Percentiles rank a stretch among this genome's conserved stretches.
Conservation (phyloP, 2,329 filamentous ascomycete genomes). For the Mariannaea elegans region DNA sequence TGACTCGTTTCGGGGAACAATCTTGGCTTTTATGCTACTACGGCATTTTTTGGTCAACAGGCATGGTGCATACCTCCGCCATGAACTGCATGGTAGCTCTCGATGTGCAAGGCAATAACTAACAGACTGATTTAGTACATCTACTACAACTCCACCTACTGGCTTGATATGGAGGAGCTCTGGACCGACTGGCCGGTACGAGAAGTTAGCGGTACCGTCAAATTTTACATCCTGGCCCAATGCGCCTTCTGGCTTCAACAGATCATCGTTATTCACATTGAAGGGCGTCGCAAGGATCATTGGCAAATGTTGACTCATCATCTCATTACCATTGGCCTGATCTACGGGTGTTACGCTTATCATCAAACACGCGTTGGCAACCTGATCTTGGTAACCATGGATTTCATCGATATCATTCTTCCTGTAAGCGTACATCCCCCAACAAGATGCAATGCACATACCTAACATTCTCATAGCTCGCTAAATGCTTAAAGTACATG, state of each 20-base stretch:
- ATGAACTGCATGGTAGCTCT: too few relatives aligned
- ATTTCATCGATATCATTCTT: slow-evolving; percentile 88
- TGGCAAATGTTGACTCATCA: slow-evolving; percentile 97
- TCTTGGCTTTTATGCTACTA: slow-evolving; percentile 90
- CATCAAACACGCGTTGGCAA: slow-evolving; percentile 88
- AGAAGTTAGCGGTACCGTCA: slow-evolving; percentile 77
- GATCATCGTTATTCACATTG: slow-evolving; percentile 92
- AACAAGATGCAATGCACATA: not conserved
- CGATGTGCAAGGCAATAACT: not conserved
- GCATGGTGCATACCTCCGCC: slow-evolving; percentile 70
- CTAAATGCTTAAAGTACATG: slow-evolving; percentile 92
- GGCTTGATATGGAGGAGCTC: slow-evolving; percentile 77
- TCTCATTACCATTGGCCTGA: slow-evolving; percentile 84
- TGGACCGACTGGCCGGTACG: slow-evolving; percentile 88
- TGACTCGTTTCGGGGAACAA: slow-evolving; percentile 89
- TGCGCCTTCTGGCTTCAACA: slow-evolving; percentile 95
- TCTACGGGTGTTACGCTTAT: slow-evolving; percentile 85
- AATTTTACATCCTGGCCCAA: slow-evolving; percentile 90
- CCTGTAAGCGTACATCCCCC: slow-evolving; percentile 66
- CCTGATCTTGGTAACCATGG: slow-evolving; percentile 90
- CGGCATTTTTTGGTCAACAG: slow-evolving; percentile 80
- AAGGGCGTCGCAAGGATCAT: slow-evolving; percentile 93
- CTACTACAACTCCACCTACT: slow-evolving; percentile 80
- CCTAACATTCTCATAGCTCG: slow-evolving; percentile 63
- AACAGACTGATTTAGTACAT: slow-evolving; percentile 69